Conservation (phyloP, 164 flowering plant genomes). For the Akebia trifoliata region DNA sequence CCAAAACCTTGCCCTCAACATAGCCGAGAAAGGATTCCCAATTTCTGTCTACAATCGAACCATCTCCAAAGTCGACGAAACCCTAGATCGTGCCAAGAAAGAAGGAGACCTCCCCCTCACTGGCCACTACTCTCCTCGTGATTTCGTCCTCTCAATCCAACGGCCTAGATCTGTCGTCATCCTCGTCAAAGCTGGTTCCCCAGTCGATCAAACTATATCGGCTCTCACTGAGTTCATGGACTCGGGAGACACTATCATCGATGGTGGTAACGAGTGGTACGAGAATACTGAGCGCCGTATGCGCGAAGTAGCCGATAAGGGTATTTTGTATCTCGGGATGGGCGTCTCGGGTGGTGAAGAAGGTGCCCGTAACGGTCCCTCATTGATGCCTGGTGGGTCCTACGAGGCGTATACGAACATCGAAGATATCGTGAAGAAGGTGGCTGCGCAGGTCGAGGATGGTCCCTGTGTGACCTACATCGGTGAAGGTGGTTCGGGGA, state of each 20-base stretch:
- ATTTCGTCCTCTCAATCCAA: conserved; percentile 16
- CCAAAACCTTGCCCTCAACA: conserved; percentile 23
- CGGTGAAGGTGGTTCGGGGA: conserved; percentile 21
- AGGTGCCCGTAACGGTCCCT: conserved; percentile 20
- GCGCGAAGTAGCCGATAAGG: conserved; percentile 1
- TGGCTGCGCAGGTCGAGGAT: conserved; percentile 23
- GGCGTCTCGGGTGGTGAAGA: conserved; percentile 26
- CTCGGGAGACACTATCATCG: conserved; percentile 19
- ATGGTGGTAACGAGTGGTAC: conserved; percentile 27
- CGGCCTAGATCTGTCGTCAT: conserved; percentile 19
- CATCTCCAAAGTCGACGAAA: conserved; percentile 21
- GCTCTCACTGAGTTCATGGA: conserved; percentile 12
- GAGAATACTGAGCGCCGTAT: conserved; percentile 23
- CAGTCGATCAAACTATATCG: conserved; percentile 18
- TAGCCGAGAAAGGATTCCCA: conserved; percentile 19
- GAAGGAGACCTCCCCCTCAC: conserved; percentile 17
- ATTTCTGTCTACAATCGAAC: conserved; percentile 23
- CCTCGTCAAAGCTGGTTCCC: conserved; percentile 22
- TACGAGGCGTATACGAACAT: conserved; percentile 13
- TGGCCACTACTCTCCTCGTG: conserved; percentile 19
- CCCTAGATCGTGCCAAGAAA: conserved; percentile 14
- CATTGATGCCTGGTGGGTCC: conserved; percentile 19
- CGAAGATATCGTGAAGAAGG: conserved; percentile 16
- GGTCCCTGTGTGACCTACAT: conserved; percentile 22
- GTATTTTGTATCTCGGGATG: conserved; percentile 22